Evolutionary conservation across 495 filamentous ascomycete species (phyloP).

Genomic region (Aspergillus sclerotioniger): DNA sequence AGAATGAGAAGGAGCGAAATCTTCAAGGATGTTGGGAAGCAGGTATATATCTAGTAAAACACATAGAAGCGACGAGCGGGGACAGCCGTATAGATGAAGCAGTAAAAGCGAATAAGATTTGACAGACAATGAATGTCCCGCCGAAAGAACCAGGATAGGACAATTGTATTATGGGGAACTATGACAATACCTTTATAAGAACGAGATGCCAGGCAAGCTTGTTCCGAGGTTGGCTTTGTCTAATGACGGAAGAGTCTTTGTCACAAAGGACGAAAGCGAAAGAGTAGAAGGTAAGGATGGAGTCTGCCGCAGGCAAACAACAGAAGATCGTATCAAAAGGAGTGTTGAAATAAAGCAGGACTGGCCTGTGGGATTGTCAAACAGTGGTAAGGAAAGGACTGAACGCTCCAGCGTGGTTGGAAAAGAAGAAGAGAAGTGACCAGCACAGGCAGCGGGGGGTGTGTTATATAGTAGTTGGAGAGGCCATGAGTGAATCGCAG

Average conservation of each 20-base stretch:
- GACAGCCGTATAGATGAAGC: not conserved
- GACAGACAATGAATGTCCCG: not conserved
- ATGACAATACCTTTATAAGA: conserved; percentile 19
- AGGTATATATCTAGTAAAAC: not conserved
- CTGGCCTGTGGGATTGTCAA: conserved; percentile 39
- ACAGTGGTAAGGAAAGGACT: conserved; percentile 26
- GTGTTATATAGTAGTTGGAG: conserved; percentile 18
- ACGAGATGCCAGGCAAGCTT: conserved; percentile 5
- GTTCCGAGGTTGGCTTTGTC: conserved; percentile 3
- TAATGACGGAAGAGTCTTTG: not conserved
- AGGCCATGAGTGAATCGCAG: not conserved
- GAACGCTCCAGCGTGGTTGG: conserved; percentile 23
- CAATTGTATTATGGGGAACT: not conserved
- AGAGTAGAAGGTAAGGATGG: conserved; percentile 28
- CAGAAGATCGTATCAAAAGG: conserved; percentile 24
- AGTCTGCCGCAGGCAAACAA: conserved; percentile 37
- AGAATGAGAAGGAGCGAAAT: not conserved
- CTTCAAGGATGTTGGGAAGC: not conserved
- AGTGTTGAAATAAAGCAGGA: conserved; percentile 33
- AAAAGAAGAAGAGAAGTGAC: conserved; percentile 5
- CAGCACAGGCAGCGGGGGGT: conserved; percentile 15
- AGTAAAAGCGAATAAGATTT: not conserved
- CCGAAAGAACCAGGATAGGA: not conserved
- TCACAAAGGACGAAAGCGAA: conserved; percentile 3
- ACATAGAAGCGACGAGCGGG: not conserved